Evolutionary conservation across 148 eudicot genomes (phyloP).

Genomic region (Rhododendron ovatum): DNA sequence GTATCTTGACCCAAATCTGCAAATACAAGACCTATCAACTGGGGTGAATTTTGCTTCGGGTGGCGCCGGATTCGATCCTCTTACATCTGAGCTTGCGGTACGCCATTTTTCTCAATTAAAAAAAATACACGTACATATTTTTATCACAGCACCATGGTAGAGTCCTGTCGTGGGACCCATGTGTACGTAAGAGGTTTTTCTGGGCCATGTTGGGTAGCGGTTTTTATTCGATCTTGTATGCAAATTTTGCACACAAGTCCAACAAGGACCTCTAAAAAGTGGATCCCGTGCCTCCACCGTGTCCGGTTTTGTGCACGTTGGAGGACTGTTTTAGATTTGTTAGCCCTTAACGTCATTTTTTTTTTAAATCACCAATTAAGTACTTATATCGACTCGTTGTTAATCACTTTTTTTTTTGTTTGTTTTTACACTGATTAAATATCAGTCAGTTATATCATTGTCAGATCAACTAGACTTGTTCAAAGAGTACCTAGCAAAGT

Average conservation of each 20-base stretch:
- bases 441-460: slow-evolving; percentile 41
- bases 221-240: background rate
- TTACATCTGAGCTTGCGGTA: slow-evolving; percentile 52
- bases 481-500: slow-evolving; percentile 50
- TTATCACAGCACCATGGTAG: background rate
- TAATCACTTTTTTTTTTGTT: background rate
- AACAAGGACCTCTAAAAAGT: background rate
- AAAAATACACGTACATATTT: background rate
- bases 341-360: background rate
- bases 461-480: slow-evolving; percentile 39
- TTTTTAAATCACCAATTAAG: too few species aligned
- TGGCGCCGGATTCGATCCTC: slow-evolving; percentile 53
- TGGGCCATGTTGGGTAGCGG: background rate
- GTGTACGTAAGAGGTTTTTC: background rate
- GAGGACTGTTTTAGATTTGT: background rate
- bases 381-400: background rate
- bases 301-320: background rate
- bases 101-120: background rate
- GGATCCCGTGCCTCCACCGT: background rate
- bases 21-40: slow-evolving; percentile 35
- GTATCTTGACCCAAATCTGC: slow-evolving; percentile 45
- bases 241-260: background rate
- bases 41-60: slow-evolving; percentile 71
- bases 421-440: background rate
- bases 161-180: background rate